phyloP scores from a whole-genome alignment of 345 rosid genomes.

The Ceriops tagal region DNA sequence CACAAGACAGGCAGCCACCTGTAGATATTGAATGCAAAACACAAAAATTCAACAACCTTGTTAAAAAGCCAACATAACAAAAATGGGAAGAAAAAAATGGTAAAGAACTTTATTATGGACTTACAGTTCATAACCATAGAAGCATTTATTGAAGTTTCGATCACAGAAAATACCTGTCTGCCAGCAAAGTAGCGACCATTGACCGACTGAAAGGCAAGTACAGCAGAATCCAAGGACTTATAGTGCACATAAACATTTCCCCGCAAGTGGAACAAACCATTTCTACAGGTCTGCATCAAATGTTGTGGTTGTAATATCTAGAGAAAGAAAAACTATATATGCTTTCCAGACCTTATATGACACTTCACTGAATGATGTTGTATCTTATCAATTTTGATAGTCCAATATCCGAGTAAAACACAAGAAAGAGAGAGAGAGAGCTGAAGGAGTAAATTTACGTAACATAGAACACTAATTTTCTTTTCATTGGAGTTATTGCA shows the following conservation, averaged over 20 bases:
- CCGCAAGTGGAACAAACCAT: slow-evolving; percentile 83
- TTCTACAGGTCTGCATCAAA: slow-evolving; percentile 70
- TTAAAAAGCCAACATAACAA: slow-evolving; percentile 2
- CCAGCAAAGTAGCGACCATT: slow-evolving; percentile 94
- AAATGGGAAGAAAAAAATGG: no score
- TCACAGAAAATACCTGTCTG: slow-evolving; percentile 62
- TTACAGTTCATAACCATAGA: neutral
- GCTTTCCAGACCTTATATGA: no score
- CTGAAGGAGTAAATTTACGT: no score
- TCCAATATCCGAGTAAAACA: no score
- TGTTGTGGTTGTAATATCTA: slow-evolving; percentile 9
- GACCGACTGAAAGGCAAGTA: slow-evolving; percentile 56
- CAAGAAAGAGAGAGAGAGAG: no score
- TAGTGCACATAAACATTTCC: slow-evolving; percentile 92
- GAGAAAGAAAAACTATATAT: neutral
- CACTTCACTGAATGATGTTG: no score
- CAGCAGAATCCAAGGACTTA: slow-evolving; percentile 74
- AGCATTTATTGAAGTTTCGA: slow-evolving; percentile 5
- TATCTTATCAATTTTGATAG: no score
- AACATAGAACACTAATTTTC: no score
- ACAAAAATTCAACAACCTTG: neutral
- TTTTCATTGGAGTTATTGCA: neutral
- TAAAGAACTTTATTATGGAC: neutral
- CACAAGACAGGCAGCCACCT: no score
- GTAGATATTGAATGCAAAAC: neutral